Evolutionary conservation across 192 early-diverging fungal species (phyloP).

Genomic region (Podila epicladia): DNA sequence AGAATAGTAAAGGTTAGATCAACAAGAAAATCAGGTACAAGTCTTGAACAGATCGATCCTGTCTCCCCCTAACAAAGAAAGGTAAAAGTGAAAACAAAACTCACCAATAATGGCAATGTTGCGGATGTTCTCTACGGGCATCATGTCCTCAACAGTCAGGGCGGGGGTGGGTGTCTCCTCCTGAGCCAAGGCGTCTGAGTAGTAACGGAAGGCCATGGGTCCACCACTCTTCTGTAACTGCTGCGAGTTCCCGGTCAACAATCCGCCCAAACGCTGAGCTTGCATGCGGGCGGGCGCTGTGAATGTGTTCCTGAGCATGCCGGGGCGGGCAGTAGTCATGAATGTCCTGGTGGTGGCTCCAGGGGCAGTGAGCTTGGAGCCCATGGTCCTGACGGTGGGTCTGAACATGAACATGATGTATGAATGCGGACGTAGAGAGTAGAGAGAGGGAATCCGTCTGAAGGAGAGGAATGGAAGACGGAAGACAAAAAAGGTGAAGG

Average conservation of each 20-base stretch:
- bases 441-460: background rate
- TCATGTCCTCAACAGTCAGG: constrained; percentile 46
- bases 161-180: constrained; percentile 21
- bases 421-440: background rate
- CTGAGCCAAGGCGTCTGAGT: constrained; percentile 15
- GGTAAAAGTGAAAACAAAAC: background rate
- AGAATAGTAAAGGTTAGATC: background rate
- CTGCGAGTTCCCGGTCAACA: background rate
- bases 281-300: background rate
- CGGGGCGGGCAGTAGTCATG: background rate
- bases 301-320: background rate
- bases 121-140: constrained; percentile 51
- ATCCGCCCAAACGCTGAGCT: background rate
- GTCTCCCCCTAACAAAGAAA: background rate
- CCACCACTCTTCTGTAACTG: background rate
- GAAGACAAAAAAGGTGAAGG: background rate
- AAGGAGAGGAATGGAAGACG: background rate
- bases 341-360: background rate
- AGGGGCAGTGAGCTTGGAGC: background rate
- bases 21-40: background rate
- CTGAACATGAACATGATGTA: background rate
- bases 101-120: constrained; percentile 54
- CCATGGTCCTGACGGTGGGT: constrained; percentile 4
- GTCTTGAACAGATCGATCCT: too few species aligned
- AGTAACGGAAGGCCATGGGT: constrained; percentile 7